These are phyloP conservation scores for Ceratocystis smalleyi DNA, from an alignment of 2,329 filamentous ascomycete species.

Conservation along the genomic window DNA sequence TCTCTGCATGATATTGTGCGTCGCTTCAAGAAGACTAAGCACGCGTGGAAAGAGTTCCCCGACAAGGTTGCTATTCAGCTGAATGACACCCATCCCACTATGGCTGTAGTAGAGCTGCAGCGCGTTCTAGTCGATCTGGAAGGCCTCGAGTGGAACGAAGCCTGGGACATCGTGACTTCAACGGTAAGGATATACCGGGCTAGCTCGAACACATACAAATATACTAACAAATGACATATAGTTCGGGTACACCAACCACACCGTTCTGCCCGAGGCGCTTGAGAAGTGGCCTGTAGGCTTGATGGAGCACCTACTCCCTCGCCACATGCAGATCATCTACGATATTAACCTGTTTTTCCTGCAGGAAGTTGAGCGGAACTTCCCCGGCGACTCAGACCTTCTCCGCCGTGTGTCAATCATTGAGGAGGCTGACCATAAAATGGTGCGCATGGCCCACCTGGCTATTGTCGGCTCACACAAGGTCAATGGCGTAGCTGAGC, in stretches of 20 bases:
- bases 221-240: constrained; percentile 18
- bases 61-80: constrained; percentile 95
- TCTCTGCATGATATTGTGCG: constrained; percentile 93
- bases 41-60: constrained; percentile 79
- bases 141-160: constrained; percentile 81
- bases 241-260: constrained; percentile 98
- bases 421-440: constrained; percentile 90
- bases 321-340: constrained; percentile 93
- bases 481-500: constrained; percentile 93
- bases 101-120: constrained; percentile 90
- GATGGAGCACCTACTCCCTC: constrained; percentile 79
- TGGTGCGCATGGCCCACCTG: constrained; percentile 92
- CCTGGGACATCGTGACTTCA: constrained; percentile 64
- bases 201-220: constrained; percentile 12
- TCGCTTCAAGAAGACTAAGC: constrained; percentile 93
- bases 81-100: constrained; percentile 92
- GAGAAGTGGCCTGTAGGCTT: constrained; percentile 97
- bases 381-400: constrained; percentile 78
- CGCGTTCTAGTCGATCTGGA: constrained; percentile 82
- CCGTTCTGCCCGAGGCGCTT: constrained; percentile 85
- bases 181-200: constrained; percentile 35
- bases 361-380: constrained; percentile 74
- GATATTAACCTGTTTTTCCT: constrained; percentile 95
- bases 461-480: constrained; percentile 97
- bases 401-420: constrained; percentile 86